Evolutionary conservation across 2,329 filamentous ascomycete species (phyloP), one percentile per base, ranked within the genome.

Genomic region (Zymoseptoria tritici): DNA sequence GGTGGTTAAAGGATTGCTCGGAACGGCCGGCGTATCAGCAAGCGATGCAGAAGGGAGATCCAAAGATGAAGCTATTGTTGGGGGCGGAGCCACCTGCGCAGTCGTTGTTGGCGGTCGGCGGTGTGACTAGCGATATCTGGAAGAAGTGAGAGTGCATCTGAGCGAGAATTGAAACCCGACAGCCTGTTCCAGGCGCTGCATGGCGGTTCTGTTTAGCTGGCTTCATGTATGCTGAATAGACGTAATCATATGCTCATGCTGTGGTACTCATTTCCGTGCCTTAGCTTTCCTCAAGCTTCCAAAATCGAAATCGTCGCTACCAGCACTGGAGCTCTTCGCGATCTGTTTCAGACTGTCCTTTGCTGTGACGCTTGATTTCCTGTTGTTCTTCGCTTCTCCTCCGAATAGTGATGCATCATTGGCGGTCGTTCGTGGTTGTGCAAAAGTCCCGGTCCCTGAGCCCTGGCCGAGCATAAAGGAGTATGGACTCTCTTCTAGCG

Each of bases 1-100:
- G 63, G 13, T 74, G 68, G 57, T 52, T 75, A 54, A 49, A 67
- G 59, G 64, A 70, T 55, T 64, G 67, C 46, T 51, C 59, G 5
- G 58, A 62, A 24, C 64, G 72, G 54, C 63, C 66, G 9, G 71
- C 54, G 8, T 74, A 70, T 60, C 62, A 64, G 58, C 60, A 57
- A 49, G 71, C 72, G 49, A 71, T 70, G 67, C 61, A 67, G 60
- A 73, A 73, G 63, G 69, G 67, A 6, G 72, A 73, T 59, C 66
- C 68, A 2, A 68, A 69, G 26, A 65, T 70, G 66, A 60, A 64
- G 56, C 36, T 59, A 8, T 24, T 69, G 16, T 16, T 66, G 6
- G 54, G 56, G 4, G 62, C 61, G 4, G 64, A 66, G 42, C 46
- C 60, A 3, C 66, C 66, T 8, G 55, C 54, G 36, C 51, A 63